Base-by-base conservation (phyloP, 768 basidiomycete genomes). In the Suillus clintonianus region DNA sequence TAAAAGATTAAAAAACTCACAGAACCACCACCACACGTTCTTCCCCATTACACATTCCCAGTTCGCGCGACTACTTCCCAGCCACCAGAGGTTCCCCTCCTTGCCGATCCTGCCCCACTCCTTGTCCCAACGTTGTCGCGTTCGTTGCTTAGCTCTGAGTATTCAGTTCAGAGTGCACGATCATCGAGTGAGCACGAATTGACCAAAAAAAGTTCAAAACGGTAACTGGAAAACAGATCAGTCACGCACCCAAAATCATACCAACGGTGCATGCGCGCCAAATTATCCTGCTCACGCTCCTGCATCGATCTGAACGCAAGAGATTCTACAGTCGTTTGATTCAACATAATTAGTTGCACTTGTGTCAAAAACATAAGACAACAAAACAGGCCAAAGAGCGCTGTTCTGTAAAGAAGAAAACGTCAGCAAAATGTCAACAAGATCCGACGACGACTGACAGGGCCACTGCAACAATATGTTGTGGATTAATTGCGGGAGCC, bases 61-160 rank as follows among this genome's bases (percentile, higher is more conserved):
- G 67, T 89, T 89, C 48, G 76, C 79, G 56, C 80, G 74, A 51
- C 68, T 64, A 66, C 81, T 85, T 32, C 91, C 95, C 41, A 86
- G 76, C 88, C 90, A 93, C 95, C 95, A 98, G 8, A 96, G 75
- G 71, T 95, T 89, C 0, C 91, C 94, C 71, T 96, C 95, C 36
- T 80, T 85, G 8, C 82, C 79, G 1, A 91, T 79, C 34, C 81
- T 76, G 0, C 95, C 95, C 91, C 92, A 98, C 69, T 96, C 94
- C 30, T 77, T 76, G 66, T 94, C 86, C 89, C 92, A 96, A 50
- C 80, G 74, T 41, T 70, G 74, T 48, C 70, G 72, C 19, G 80
- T 83, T 39, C 71, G 74, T 39, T 77, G 77, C 65, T 84, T 89
- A 4, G 78, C 83, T 27, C 89, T 90, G 72, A n/a, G 56, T 50